Conservation (phyloP, 75 land plant genomes). For the Sequoiadendron giganteum region DNA sequence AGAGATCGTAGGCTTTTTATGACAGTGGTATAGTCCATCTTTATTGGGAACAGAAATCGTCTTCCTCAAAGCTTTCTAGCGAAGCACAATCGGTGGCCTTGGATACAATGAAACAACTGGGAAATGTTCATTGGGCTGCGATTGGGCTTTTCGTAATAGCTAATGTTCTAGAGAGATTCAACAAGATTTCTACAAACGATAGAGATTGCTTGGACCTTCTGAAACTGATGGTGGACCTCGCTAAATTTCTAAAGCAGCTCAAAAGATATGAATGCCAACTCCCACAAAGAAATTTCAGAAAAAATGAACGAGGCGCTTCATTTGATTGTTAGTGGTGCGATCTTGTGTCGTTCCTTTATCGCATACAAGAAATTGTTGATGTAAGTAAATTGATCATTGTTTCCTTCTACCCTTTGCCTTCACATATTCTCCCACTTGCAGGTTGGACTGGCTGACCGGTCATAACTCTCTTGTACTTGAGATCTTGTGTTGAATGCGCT, state of each 20-base stretch:
- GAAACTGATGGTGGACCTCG: not conserved
- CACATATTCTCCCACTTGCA: too few relatives aligned
- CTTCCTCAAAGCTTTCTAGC: not conserved
- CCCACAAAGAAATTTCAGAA: not conserved
- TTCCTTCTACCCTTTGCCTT: too few relatives aligned
- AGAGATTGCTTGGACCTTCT: not conserved
- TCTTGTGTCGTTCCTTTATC: not conserved
- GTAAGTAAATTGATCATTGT: not conserved
- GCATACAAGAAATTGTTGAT: not conserved
- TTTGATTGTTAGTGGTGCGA: not conserved
- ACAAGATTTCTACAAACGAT: not conserved
- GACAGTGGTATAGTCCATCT: not conserved
- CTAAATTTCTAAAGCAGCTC: constrained; percentile 1
- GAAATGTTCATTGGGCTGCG: not conserved
- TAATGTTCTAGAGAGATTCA: not conserved
- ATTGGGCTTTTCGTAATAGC: not conserved
- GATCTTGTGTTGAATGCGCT: too few relatives aligned
- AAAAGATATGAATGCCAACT: not conserved
- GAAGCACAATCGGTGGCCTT: not conserved
- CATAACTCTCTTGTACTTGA: too few relatives aligned
- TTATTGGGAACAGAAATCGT: not conserved
- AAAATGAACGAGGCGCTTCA: not conserved
- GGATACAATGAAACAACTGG: not conserved
- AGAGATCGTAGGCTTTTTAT: too few relatives aligned
- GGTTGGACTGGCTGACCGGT: too few relatives aligned